Percentiles rank a stretch among this genome's conserved stretches.
phyloP scores from a whole-genome alignment of 805 yeast species.

The Saccharomyces paradoxus region DNA sequence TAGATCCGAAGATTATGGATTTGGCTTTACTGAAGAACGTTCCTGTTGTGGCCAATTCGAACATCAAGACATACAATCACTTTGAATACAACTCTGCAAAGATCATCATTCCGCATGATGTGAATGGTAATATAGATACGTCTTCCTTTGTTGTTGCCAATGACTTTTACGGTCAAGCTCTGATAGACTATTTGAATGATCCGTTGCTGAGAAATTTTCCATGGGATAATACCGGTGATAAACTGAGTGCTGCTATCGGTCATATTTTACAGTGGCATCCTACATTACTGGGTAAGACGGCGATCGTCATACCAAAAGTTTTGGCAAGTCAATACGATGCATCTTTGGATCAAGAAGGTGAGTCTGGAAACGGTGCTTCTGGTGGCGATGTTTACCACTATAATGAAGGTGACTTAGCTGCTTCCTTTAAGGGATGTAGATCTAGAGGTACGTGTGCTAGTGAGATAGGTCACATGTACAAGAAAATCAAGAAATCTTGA shows the following conservation, averaged over 20 bases:
- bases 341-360: slow-evolving; percentile 16
- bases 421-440: slow-evolving; percentile 51
- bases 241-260: slow-evolving; percentile 49
- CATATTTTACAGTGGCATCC: slow-evolving; percentile 97
- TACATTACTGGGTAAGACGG: slow-evolving; percentile 58
- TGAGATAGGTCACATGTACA: slow-evolving; percentile 26
- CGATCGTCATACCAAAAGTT: slow-evolving; percentile 58
- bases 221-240: slow-evolving; percentile 22
- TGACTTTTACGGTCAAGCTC: slow-evolving; percentile 52
- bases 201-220: slow-evolving; percentile 58
- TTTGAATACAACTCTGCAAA: slow-evolving; percentile 46
- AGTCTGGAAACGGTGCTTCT: slow-evolving; percentile 16
- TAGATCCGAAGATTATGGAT: slow-evolving; percentile 53
- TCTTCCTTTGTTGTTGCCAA: slow-evolving; percentile 67
- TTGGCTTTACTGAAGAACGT: slow-evolving; percentile 58
- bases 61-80: slow-evolving; percentile 50
- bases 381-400: slow-evolving; percentile 39
- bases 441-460: slow-evolving; percentile 44
- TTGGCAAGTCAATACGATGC: slow-evolving; percentile 42
- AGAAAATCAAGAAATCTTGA: slow-evolving; percentile 9
- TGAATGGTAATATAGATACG: slow-evolving; percentile 49
- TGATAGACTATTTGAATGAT: slow-evolving; percentile 77
- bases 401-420: slow-evolving; percentile 55
- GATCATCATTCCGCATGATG: slow-evolving; percentile 61
- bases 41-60: slow-evolving; percentile 44